phyloP scores from a whole-genome alignment of 129 eudicot genomes.

The Sambucus nigra region DNA sequence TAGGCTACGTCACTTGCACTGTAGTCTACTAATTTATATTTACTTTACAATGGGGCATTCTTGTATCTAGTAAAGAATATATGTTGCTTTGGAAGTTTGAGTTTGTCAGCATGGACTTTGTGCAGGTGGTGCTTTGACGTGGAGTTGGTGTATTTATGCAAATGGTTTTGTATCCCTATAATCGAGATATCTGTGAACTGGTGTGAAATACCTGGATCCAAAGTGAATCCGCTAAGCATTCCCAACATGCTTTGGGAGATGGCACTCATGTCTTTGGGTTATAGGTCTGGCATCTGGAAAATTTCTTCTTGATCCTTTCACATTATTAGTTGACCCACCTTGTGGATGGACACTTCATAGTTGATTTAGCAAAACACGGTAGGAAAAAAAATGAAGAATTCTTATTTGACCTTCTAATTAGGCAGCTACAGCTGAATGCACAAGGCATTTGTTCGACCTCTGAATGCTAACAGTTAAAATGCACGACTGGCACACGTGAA shows the following conservation, averaged over 20 bases:
- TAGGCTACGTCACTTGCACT: no score
- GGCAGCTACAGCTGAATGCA: neutral
- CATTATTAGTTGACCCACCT: neutral
- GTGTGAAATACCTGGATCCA: slow-evolving; percentile 96
- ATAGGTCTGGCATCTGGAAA: slow-evolving; percentile 86
- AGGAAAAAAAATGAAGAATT: neutral
- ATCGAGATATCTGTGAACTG: slow-evolving; percentile 79
- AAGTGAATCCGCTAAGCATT: slow-evolving; percentile 73
- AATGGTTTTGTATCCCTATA: slow-evolving; percentile 58
- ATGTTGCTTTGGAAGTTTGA: neutral
- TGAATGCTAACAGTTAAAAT: no score
- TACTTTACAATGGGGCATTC: no score
- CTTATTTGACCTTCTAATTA: neutral
- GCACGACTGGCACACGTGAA: no score
- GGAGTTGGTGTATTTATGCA: slow-evolving; percentile 76
- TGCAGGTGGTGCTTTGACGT: slow-evolving; percentile 99
- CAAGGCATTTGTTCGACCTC: neutral
- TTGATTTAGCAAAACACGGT: neutral
- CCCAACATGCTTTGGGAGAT: slow-evolving; percentile 97
- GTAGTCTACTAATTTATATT: no score
- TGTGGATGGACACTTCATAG: neutral
- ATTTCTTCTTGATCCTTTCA: slow-evolving; percentile 23
- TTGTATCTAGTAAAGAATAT: no score
- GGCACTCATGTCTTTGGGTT: slow-evolving; percentile 89
- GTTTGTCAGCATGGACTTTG: slow-evolving; percentile 7